Conservation (phyloP, 768 basidiomycete genomes). For the Auricularia sp. region DNA sequence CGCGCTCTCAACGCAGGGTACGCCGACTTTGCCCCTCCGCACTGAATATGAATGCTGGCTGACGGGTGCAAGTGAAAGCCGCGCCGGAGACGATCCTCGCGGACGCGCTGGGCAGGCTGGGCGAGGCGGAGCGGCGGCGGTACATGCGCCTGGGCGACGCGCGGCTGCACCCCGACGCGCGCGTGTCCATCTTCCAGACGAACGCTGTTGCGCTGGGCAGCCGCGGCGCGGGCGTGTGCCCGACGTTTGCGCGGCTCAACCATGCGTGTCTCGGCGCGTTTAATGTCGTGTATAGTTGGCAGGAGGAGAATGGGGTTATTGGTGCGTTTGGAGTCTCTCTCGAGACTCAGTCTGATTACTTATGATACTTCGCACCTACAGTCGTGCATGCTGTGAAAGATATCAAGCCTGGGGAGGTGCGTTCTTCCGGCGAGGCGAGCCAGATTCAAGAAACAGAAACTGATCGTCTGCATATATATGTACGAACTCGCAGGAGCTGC, state of each 20-base stretch:
- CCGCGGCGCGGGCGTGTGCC: conserved; percentile 46
- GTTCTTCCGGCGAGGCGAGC: no score
- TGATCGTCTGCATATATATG: not conserved
- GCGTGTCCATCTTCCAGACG: conserved; percentile 45
- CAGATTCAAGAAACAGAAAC: not conserved
- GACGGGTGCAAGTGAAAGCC: not conserved
- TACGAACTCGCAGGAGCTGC: conserved; percentile 36
- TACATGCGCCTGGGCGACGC: conserved; percentile 1
- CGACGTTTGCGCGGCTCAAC: conserved; percentile 55
- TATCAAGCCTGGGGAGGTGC: conserved; percentile 41
- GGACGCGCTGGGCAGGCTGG: no score
- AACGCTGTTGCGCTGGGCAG: conserved; percentile 50
- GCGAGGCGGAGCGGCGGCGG: not conserved
- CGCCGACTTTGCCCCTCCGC: not conserved
- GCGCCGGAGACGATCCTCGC: not conserved
- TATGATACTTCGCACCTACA: not conserved
- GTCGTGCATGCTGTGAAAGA: conserved; percentile 50
- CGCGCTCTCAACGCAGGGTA: not conserved
- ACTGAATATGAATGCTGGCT: not conserved
- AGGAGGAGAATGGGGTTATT: conserved; percentile 2
- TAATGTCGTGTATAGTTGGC: conserved; percentile 50
- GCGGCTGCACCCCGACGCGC: not conserved
- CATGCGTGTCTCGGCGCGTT: conserved; percentile 61
- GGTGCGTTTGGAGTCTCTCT: not conserved
- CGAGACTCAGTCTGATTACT: not conserved